Evolutionary conservation across 2,329 filamentous ascomycete species (phyloP).

Genomic region (Mycosphaerella sp.): DNA sequence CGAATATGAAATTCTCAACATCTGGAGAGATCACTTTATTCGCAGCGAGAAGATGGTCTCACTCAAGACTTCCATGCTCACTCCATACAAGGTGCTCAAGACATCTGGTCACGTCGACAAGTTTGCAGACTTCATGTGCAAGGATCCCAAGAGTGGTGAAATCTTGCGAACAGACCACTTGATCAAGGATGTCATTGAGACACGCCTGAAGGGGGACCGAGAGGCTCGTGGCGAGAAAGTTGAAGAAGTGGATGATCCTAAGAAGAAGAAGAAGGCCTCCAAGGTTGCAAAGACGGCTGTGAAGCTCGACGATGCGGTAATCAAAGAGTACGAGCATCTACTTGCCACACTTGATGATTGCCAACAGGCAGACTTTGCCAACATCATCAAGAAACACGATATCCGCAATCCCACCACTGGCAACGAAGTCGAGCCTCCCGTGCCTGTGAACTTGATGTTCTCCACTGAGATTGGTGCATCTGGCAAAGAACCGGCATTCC

Average conservation of each 20-base stretch:
- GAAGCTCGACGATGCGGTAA: slow-evolving; percentile 79
- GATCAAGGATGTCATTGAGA: slow-evolving; percentile 88
- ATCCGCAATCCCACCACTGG: slow-evolving; percentile 82
- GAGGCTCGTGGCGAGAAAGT: slow-evolving; percentile 78
- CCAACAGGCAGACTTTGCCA: slow-evolving; percentile 75
- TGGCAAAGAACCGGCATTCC: slow-evolving; percentile 75
- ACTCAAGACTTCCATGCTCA: slow-evolving; percentile 89
- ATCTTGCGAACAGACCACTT: slow-evolving; percentile 95
- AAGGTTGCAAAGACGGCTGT: slow-evolving; percentile 63
- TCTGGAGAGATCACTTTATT: slow-evolving; percentile 91
- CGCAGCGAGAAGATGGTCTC: slow-evolving; percentile 93
- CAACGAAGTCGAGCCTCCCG: slow-evolving; percentile 68
- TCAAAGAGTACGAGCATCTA: slow-evolving; percentile 84
- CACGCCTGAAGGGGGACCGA: slow-evolving; percentile 81
- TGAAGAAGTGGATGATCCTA: slow-evolving; percentile 68
- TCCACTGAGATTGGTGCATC: slow-evolving; percentile 90
- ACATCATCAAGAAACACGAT: slow-evolving; percentile 84
- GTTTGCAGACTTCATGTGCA: slow-evolving; percentile 94
- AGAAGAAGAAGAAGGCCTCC: slow-evolving; percentile 77
- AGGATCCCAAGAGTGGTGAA: slow-evolving; percentile 90
- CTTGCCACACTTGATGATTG: slow-evolving; percentile 96
- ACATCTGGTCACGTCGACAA: slow-evolving; percentile 92
- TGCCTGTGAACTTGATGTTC: slow-evolving; percentile 99
- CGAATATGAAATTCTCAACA: slow-evolving; percentile 79
- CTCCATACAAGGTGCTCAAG: slow-evolving; percentile 88